A percentile compares a stretch with the other conserved stretches of the same genome.
Evolutionary conservation across 1,139 yeast species (phyloP).

Genomic region (Geotrichum citri-aurantii): DNA sequence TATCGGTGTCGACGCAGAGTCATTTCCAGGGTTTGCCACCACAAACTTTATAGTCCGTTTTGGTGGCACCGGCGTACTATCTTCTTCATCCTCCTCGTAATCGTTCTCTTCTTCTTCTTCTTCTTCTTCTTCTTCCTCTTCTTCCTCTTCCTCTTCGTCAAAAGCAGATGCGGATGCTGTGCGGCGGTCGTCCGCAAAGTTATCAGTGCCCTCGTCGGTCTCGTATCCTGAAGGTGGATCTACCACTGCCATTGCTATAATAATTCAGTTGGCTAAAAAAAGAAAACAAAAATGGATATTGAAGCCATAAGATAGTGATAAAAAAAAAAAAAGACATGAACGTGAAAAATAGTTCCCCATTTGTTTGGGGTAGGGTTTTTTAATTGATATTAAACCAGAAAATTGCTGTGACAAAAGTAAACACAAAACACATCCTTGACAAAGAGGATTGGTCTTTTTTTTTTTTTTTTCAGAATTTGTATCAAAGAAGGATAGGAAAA

Average conservation of each 20-base stretch:
- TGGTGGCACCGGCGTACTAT: slow-evolving; percentile 13
- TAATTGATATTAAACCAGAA: not conserved
- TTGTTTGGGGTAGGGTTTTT: not conserved
- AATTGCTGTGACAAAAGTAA: not conserved
- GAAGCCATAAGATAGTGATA: not conserved
- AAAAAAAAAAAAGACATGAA: not conserved
- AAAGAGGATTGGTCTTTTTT: no score
- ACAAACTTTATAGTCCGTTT: slow-evolving; percentile 14
- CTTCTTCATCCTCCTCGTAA: slow-evolving; percentile 20
- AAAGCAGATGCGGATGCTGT: not conserved
- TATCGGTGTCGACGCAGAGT: slow-evolving; percentile 8
- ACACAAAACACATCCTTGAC: no score
- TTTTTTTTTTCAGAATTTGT: no score
- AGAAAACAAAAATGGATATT: not conserved
- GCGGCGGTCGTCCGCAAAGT: not conserved
- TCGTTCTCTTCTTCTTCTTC: slow-evolving; percentile 21
- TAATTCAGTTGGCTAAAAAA: not conserved
- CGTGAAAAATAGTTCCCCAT: not conserved
- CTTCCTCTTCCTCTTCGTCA: slow-evolving; percentile 18
- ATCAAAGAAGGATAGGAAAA: not conserved
- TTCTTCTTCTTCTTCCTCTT: slow-evolving; percentile 12
- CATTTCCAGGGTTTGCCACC: slow-evolving; percentile 8
- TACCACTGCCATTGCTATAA: not conserved
- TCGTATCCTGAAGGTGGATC: not conserved
- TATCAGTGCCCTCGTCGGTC: not conserved